Evolutionary conservation across 179 eudicot species (phyloP).

Genomic region (Silene noctiflora): DNA sequence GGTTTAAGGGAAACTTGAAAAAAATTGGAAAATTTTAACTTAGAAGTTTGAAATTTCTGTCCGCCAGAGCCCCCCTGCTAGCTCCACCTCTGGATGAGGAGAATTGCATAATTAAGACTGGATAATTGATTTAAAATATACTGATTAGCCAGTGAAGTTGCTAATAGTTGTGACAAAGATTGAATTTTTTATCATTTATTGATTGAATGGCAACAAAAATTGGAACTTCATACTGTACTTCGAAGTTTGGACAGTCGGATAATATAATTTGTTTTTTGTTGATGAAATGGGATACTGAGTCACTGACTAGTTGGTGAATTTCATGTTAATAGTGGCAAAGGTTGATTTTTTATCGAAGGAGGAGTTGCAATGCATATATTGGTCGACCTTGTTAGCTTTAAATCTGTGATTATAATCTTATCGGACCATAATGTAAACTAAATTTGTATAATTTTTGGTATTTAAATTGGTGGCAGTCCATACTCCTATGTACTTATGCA

Average conservation of each 20-base stretch:
- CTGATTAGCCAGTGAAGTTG: neutral
- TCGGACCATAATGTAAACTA: too few relatives aligned
- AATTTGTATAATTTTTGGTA: neutral
- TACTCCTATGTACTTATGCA: too few relatives aligned
- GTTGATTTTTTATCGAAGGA: neutral
- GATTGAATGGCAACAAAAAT: neutral
- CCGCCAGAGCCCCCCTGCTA: too few relatives aligned
- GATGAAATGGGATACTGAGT: neutral
- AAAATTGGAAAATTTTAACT: too few relatives aligned
- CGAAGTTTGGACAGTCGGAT: neutral
- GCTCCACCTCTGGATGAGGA: neutral
- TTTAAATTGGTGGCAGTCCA: too few relatives aligned
- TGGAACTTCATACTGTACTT: neutral
- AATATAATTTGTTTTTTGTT: neutral
- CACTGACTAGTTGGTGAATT: neutral
- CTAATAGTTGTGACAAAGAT: neutral
- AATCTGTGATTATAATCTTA: neutral
- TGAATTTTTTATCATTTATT: neutral
- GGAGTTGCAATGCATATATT: neutral
- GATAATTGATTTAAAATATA: too few relatives aligned
- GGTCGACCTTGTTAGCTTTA: neutral
- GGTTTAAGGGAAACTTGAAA: too few relatives aligned
- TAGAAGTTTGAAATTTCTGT: too few relatives aligned
- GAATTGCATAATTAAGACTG: neutral
- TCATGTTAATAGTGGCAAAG: neutral